Evolutionary conservation across 2,329 filamentous ascomycete genomes (phyloP).

Genomic region (Graphiopsis chlorocephala): DNA sequence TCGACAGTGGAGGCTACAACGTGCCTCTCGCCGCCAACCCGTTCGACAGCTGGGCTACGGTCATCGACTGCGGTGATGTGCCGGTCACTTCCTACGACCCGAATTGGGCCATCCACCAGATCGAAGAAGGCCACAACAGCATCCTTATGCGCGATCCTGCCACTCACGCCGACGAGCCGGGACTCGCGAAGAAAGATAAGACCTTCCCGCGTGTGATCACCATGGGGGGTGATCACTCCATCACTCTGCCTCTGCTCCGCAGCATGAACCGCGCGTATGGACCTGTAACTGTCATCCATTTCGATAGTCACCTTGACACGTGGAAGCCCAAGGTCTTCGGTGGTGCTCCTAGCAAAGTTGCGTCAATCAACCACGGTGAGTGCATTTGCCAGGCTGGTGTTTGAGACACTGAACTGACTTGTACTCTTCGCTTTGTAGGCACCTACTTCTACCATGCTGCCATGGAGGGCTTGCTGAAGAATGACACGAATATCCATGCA

Average conservation of each 20-base stretch:
- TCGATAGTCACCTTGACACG: constrained; percentile 60
- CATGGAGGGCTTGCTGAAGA: constrained; percentile 72
- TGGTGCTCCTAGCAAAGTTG: constrained; percentile 71
- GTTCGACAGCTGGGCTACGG: constrained; percentile 76
- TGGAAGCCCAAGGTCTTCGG: constrained; percentile 87
- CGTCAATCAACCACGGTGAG: constrained; percentile 80
- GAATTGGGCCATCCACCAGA: constrained; percentile 74
- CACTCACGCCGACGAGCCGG: constrained; percentile 64
- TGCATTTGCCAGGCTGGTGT: constrained; percentile 45
- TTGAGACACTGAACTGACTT: neutral
- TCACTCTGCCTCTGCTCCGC: constrained; percentile 55
- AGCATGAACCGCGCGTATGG: constrained; percentile 65
- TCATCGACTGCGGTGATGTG: constrained; percentile 81
- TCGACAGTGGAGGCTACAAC: constrained; percentile 77
- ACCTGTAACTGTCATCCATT: constrained; percentile 63
- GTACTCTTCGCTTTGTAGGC: neutral
- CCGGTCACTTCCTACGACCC: constrained; percentile 79
- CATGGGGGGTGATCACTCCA: constrained; percentile 63
- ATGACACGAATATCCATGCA: constrained; percentile 83
- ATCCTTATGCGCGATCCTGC: constrained; percentile 69
- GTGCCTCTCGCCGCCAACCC: constrained; percentile 76
- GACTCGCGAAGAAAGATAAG: constrained; percentile 68
- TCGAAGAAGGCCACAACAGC: constrained; percentile 78
- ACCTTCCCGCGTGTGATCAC: constrained; percentile 81
- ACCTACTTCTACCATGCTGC: constrained; percentile 70